phyloP scores from a whole-genome alignment of 106 monocot species.

The Xerophyta viscosa region DNA sequence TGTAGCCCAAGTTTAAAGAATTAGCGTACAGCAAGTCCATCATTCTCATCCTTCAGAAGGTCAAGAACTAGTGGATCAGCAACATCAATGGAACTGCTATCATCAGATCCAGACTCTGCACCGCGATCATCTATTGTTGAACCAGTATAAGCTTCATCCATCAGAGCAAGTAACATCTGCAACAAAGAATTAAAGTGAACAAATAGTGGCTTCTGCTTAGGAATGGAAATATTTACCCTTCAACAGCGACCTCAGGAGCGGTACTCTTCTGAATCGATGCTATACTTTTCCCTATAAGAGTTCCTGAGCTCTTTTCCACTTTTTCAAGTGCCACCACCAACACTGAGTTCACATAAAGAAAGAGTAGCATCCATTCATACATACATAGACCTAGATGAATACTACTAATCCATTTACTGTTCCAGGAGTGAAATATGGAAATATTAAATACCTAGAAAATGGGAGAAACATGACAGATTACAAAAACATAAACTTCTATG shows the following conservation, averaged over 20 bases:
- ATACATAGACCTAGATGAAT: no score
- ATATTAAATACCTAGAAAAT: no score
- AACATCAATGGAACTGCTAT: constrained; percentile 56
- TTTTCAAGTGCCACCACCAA: constrained; percentile 87
- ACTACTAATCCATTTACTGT: no score
- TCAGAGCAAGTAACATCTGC: constrained; percentile 96
- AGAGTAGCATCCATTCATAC: no score
- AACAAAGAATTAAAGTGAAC: constrained; percentile 6
- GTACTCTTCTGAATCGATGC: constrained; percentile 97
- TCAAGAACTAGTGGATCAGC: constrained; percentile 90
- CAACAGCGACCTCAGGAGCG: constrained; percentile 72
- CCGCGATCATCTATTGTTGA: constrained; percentile 75
- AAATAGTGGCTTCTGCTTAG: background rate
- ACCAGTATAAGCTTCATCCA: constrained; percentile 99
- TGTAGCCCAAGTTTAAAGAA: constrained; percentile 3
- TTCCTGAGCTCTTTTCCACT: constrained; percentile 77
- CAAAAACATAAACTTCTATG: no score
- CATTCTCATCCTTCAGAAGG: constrained; percentile 96
- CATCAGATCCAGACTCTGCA: constrained; percentile 72
- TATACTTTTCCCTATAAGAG: constrained; percentile 84
- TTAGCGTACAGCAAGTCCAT: constrained; percentile 79
- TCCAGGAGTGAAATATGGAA: no score
- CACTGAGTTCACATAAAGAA: constrained; percentile 32
- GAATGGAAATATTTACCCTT: background rate
- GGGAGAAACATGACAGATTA: no score